Evolutionary conservation across 495 filamentous ascomycete species (phyloP).

Genomic region (Penicillium desertorum): DNA sequence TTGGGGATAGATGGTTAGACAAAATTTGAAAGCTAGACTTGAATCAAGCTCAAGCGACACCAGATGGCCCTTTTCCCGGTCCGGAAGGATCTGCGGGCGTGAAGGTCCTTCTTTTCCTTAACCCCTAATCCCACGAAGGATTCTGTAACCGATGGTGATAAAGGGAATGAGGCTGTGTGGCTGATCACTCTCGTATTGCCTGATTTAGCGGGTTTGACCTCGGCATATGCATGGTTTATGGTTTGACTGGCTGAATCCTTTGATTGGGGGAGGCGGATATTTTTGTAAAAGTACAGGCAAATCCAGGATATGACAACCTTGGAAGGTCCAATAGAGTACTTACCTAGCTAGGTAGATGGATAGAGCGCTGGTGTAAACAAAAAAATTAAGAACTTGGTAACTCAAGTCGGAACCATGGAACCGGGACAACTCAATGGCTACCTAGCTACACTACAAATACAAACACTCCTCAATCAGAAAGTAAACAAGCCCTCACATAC

Average conservation of each 20-base stretch:
- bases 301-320: background rate
- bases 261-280: background rate
- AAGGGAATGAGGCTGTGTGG: constrained; percentile 14
- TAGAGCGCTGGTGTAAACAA: background rate
- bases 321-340: background rate
- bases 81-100: constrained; percentile 20
- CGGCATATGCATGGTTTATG: background rate
- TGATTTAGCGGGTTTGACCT: constrained; percentile 1
- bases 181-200: constrained; percentile 24
- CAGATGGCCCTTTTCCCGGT: constrained; percentile 8
- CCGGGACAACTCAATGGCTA: background rate
- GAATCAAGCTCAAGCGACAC: constrained; percentile 6
- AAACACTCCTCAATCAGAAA: background rate
- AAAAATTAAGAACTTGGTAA: constrained; percentile 5
- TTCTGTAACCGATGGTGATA: background rate
- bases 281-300: background rate
- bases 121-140: background rate
- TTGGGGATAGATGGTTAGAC: background rate
- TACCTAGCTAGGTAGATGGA: too few relatives aligned
- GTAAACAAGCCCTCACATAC: constrained; percentile 1
- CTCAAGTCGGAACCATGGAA: constrained; percentile 1
- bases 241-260: background rate
- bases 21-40: background rate
- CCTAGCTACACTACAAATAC: background rate
- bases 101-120: constrained; percentile 3